Base-by-base conservation (phyloP, 2,329 filamentous ascomycete genomes). In the Exutisphaerella laricina region DNA sequence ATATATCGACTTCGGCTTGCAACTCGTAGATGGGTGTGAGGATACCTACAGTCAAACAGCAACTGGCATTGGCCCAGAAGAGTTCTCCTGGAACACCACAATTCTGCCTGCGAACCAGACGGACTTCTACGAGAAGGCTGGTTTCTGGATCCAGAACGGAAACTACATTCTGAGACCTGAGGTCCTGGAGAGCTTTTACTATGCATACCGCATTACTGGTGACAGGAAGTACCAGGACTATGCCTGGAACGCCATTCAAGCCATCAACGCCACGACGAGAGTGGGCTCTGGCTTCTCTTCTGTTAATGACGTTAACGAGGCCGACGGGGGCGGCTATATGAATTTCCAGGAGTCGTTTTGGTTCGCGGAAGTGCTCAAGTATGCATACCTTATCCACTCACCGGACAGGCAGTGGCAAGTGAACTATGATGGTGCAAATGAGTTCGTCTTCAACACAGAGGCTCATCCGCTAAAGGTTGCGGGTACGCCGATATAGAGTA, bases 321-420 rank as follows among this genome's bases (percentile, higher is more conserved):
- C 30, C 8, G 45, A 45, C 12, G 51, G 51, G 2, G 84, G 84
- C 1, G 64, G 66, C 0, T 79, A 75, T 46, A 64, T 66, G 30
- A 78, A 94, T 62, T 82, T 83, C 61, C 84, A 90, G 72, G 86
- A 94, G 67, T 89, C 84, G 57, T 94, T 92, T 68, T 82, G 84
- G 70, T 44, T 92, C 62, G 86, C 87, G 0, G 87, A 94, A 70
- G 83, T 88, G 48, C 61, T 94, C 62, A 94, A 94, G 72, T 94
- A 94, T 29, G 43, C 76, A 43, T 94, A 85, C 66, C 62, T 94
- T 55, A 84, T 85, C 45, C 79, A 80, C 59, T 46, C 64, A 55
- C 54, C 58, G 60, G 83, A 86, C 22, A 78, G 72, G 14, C 69
- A 70, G 39, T 81, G 73, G 70, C 77, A 81, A 57, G 69, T 79